phyloP scores from a whole-genome alignment of 1,284 basidiomycete species.

The Neotropicomus parvogracilis region DNA sequence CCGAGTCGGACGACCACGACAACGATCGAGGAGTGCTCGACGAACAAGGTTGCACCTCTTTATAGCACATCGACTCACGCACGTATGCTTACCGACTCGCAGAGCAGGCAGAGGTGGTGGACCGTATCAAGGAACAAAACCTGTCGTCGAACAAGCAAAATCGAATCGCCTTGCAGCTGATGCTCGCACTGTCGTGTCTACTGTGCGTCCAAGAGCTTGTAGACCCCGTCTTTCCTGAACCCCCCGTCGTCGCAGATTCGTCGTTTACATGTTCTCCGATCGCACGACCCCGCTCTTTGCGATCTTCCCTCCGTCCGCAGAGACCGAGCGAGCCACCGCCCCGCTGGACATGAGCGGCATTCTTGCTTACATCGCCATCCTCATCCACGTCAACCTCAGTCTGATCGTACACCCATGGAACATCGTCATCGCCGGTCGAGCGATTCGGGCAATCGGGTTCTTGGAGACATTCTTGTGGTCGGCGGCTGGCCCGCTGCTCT shows the following conservation, averaged over 20 bases:
- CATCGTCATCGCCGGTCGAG: conserved; percentile 25
- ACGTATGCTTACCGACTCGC: conserved; percentile 8
- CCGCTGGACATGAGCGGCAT: conserved; percentile 39
- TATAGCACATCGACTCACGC: not conserved
- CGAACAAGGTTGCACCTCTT: conserved; percentile 43
- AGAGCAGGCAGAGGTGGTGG: conserved; percentile 56
- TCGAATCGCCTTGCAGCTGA: conserved; percentile 34
- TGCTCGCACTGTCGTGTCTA: conserved; percentile 42
- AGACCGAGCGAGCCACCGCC: conserved; percentile 8
- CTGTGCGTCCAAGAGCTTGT: conserved; percentile 45
- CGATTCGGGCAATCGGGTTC: conserved; percentile 40
- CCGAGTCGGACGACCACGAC: conserved; percentile 29
- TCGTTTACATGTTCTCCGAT: conserved; percentile 39
- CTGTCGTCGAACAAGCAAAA: conserved; percentile 38
- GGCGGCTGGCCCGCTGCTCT: conserved; percentile 45
- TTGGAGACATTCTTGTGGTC: conserved; percentile 42
- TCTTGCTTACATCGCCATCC: conserved; percentile 43
- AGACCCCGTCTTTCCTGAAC: not conserved
- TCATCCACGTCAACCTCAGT: conserved; percentile 46
- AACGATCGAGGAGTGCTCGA: conserved; percentile 40
- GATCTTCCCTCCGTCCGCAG: conserved; percentile 36
- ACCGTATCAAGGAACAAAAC: conserved; percentile 40
- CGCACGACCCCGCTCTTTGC: conserved; percentile 44
- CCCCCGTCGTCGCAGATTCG: conserved; percentile 33
- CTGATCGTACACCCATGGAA: conserved; percentile 37